phyloP scores from a whole-genome alignment of 2,329 filamentous ascomycete genomes.

The Aspergillus floridensis region DNA sequence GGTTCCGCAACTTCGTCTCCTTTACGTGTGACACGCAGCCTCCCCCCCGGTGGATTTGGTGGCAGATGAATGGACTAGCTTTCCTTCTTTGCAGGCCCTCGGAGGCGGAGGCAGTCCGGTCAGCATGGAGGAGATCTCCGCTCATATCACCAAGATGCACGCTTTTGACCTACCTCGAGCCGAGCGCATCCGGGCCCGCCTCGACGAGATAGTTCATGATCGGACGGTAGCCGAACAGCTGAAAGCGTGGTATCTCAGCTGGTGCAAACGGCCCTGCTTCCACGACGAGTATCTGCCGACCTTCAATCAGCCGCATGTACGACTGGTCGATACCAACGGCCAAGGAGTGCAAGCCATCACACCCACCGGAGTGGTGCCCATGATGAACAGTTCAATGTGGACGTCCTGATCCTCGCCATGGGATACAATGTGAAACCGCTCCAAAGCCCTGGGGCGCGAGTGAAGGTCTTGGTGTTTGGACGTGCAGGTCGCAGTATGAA shows the following conservation, averaged over 20 bases:
- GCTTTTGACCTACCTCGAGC: too few species aligned
- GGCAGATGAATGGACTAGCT: constrained; percentile 26
- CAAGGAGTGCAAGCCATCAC: background rate
- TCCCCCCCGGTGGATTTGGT: constrained; percentile 7
- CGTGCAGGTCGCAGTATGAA: too few species aligned
- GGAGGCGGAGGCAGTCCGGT: constrained; percentile 2
- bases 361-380: background rate
- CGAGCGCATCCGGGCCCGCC: too few species aligned
- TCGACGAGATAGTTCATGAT: constrained; percentile 50
- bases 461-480: too few species aligned
- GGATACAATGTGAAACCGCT: too few species aligned
- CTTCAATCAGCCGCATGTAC: too few species aligned
- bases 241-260: constrained; percentile 59
- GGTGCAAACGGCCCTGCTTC: constrained; percentile 64
- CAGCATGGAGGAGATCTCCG: background rate
- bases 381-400: background rate
- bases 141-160: too few species aligned
- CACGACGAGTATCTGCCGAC: constrained; percentile 54
- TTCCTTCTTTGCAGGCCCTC: constrained; percentile 12
- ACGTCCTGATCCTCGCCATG: background rate
- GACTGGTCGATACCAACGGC: constrained; percentile 54
- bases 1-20: too few species aligned
- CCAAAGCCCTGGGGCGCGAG: too few species aligned
- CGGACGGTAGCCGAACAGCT: constrained; percentile 51
- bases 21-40: too few species aligned